Base-by-base conservation (phyloP, 2,329 filamentous ascomycete genomes). In the Talaromyces sp. region DNA sequence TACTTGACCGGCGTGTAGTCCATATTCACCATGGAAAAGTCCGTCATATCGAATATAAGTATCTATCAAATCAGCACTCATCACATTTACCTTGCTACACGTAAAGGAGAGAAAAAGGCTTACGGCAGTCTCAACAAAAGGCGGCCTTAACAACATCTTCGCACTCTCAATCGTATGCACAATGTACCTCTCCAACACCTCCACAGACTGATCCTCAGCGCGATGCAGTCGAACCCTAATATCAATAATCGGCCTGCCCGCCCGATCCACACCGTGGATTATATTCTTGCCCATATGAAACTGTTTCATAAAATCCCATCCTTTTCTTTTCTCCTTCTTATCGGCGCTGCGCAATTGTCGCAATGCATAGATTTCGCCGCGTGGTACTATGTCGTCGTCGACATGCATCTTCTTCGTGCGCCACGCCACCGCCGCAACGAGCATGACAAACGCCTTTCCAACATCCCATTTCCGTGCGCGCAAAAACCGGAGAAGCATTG, bases 1-100 rank as follows among this genome's bases (percentile, higher is more conserved):
- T 97, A 98, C 75, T 96, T 98, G 62, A 99, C 91, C 0, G 95
- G 94, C 0, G 91, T 88, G 77, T 98, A 98, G 79, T 99, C 95
- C 95, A 98, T 97, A 79, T 99, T 98, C 13, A 93, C 90, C 80
- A 97, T 85, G 11, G 90, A 91, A 76, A 98, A 98, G 60, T 89
- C 88, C 2, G 91, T 96, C 91, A 98, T 93, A 75, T 99, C 94
- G 73, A 99, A 98, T 41, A 98, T 80, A 68, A 98, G 86, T 35
- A 91, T 93, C 91, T 96, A 8, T 47, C 39, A 19, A 69, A 50
- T 68, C 63, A 22, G 62, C 17, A 63, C 22, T 65, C 45, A 2
- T 1, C 25, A 67, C 43, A 13, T 50, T 7, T 31, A 50, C 7
- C 47, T 13, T 13, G 17, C 41, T 19, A 43, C 5, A 4, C 3